A percentile compares a stretch with the other conserved stretches of the same genome.
Conservation (phyloP, 768 basidiomycete genomes). For the Hygrocybe punicea region DNA sequence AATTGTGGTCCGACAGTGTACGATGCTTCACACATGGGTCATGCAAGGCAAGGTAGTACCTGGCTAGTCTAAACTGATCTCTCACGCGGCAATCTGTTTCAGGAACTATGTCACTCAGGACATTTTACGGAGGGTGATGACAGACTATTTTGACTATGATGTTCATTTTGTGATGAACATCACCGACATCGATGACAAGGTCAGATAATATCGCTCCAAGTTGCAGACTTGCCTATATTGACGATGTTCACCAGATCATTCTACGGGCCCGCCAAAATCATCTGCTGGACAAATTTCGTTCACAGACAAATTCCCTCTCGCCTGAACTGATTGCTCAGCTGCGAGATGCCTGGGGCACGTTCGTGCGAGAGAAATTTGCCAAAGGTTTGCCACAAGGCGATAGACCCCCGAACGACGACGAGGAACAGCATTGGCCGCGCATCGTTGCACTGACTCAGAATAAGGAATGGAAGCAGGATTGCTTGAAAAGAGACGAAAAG, state of each 20-base stretch:
- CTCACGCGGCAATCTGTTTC: background rate
- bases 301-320: constrained; percentile 53
- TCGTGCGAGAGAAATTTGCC: constrained; percentile 59
- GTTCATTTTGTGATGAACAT: constrained; percentile 99
- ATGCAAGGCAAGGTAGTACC: constrained; percentile 70
- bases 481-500: constrained; percentile 81
- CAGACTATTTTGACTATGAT: constrained; percentile 96
- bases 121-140: constrained; percentile 81
- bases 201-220: constrained; percentile 28
- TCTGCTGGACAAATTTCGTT: constrained; percentile 60
- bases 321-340: constrained; percentile 55
- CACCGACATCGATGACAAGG: constrained; percentile 99
- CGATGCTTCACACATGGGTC: constrained; percentile 97
- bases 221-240: background rate
- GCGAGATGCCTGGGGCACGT: constrained; percentile 60
- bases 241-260: constrained; percentile 67
- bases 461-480: constrained; percentile 63
- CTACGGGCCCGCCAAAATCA: constrained; percentile 80
- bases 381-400: constrained; percentile 57
- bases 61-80: background rate
- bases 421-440: constrained; percentile 55
- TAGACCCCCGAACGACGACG: constrained; percentile 45
- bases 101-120: constrained; percentile 98
- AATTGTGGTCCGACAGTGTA: constrained; percentile 99
- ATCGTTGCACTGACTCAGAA: constrained; percentile 50